A percentile compares a stretch with the other conserved stretches of the same genome.
Evolutionary conservation across 768 basidiomycete species (phyloP).

Genomic region (Dacryopinax spathularia): DNA sequence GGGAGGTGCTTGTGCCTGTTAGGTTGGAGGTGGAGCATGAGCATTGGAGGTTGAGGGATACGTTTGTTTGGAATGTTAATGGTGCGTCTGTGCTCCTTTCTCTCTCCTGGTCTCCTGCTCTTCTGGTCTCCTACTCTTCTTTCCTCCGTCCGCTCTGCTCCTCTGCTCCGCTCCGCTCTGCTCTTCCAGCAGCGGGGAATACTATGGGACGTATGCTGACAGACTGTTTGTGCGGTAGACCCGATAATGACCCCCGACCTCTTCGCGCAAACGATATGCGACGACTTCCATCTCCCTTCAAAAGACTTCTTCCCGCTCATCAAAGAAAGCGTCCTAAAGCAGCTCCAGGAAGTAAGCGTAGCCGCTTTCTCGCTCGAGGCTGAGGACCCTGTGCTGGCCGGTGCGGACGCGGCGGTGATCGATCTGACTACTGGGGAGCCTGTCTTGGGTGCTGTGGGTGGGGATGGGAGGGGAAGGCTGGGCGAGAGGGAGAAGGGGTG

Average conservation of each 20-base stretch:
- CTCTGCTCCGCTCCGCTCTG: not conserved
- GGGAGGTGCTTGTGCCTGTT: constrained; percentile 80
- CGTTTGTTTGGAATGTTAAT: constrained; percentile 92
- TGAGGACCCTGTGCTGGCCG: constrained; percentile 23
- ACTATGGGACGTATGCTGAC: not conserved
- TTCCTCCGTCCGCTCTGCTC: not conserved
- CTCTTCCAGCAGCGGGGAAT: too few species aligned
- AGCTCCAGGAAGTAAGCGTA: constrained; percentile 29
- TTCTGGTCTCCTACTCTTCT: not conserved
- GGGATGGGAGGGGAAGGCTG: constrained; percentile 5
- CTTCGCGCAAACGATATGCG: constrained; percentile 80
- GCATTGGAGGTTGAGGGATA: constrained; percentile 83
- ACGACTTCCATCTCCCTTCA: constrained; percentile 69
- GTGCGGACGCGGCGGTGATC: constrained; percentile 1
- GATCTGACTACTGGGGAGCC: constrained; percentile 8
- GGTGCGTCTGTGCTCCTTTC: constrained; percentile 37
- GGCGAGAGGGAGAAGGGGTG: constrained; percentile 39
- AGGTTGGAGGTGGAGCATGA: constrained; percentile 95
- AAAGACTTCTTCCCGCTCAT: constrained; percentile 53
- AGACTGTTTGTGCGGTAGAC: constrained; percentile 35
- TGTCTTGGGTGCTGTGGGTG: constrained; percentile 33
- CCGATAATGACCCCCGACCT: constrained; percentile 75
- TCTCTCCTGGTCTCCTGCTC: not conserved
- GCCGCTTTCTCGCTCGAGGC: constrained; percentile 18
- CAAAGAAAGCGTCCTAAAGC: constrained; percentile 69